Base-by-base conservation (phyloP, 2,329 filamentous ascomycete species). In the Colletotrichum echinochloae region DNA sequence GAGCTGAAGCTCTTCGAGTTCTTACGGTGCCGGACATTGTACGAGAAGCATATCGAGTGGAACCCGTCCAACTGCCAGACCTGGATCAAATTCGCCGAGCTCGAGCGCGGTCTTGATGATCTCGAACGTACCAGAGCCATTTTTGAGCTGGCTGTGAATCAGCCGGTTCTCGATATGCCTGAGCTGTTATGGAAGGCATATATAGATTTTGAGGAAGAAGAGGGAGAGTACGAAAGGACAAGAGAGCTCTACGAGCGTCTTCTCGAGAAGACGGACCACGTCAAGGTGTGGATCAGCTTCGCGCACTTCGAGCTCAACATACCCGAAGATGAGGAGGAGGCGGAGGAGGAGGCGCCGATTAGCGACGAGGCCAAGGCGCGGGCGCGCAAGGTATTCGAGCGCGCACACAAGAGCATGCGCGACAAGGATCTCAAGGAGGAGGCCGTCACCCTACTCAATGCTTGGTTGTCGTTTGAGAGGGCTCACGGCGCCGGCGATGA, bases 271-370 rank as follows among this genome's bases (percentile, higher is more conserved):
- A 97, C 96, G n/a, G 92, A 96, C 77, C 96, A 99, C 78, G 94
- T 98, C 85, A 99, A 98, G 86, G 96, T 99, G 71, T 99, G 96
- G 96, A 97, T 96, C 81, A 95, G 93, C 80, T 99, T 95, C 82
- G 96, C 96, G n/a, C 93, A 97, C 80, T 98, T 99, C 78, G 96
- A 99, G 82, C 94, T 98, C 84, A 95, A 96, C 79, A 91, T 97
- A 0, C 94, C 94, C 54, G 94, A 97, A 67, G 88, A 89, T 62
- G 89, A 89, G 49, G 87, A 89, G 57, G 88, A 88, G 51, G 83
- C 82, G 5, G 88, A 88, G 26, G 89, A 91, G 70, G 90, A 92
- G 84, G 89, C 77, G 83, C 91, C 82, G 2, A 88, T 97, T 77
- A 94, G 92, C 81, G 94, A 96, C 28, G 91, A 91, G 70, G 94